phyloP scores from a whole-genome alignment of 2,329 filamentous ascomycete species.

The Cytospora piceicola region DNA sequence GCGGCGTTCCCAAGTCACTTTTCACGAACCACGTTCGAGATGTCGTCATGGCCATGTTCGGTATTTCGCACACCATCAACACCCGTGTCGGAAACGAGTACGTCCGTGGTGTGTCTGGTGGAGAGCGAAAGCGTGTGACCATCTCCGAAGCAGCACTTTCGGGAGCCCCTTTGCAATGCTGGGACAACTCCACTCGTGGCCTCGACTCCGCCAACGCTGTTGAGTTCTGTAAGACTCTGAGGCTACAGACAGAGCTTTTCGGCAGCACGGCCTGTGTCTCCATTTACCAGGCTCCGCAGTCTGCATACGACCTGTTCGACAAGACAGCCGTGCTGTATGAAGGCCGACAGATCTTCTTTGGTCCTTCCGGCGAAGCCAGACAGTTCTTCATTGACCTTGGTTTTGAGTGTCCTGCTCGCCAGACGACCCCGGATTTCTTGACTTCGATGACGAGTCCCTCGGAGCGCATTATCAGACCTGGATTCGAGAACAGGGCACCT shows the following conservation, averaged over 20 bases:
- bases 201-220: constrained; percentile 76
- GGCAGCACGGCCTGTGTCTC: constrained; percentile 69
- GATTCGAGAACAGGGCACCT: constrained; percentile 60
- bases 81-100: constrained; percentile 77
- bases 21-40: constrained; percentile 69
- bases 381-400: constrained; percentile 70
- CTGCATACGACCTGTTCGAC: constrained; percentile 67
- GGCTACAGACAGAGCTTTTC: constrained; percentile 69
- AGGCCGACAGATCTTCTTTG: constrained; percentile 66
- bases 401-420: constrained; percentile 67
- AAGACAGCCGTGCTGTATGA: constrained; percentile 63
- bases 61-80: constrained; percentile 73
- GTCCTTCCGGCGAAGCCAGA: constrained; percentile 61
- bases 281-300: constrained; percentile 73
- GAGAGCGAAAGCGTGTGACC: constrained; percentile 71
- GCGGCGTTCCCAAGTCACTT: constrained; percentile 56
- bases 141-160: constrained; percentile 66
- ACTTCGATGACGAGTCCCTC: constrained; percentile 68
- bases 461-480: constrained; percentile 59
- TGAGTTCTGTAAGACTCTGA: constrained; percentile 73
- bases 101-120: constrained; percentile 73
- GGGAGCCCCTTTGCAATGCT: constrained; percentile 64
- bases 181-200: constrained; percentile 75
- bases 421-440: constrained; percentile 73
- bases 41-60: constrained; percentile 76